Base-by-base conservation (phyloP, 78 protist species). In the Andalucia godoyi region DNA sequence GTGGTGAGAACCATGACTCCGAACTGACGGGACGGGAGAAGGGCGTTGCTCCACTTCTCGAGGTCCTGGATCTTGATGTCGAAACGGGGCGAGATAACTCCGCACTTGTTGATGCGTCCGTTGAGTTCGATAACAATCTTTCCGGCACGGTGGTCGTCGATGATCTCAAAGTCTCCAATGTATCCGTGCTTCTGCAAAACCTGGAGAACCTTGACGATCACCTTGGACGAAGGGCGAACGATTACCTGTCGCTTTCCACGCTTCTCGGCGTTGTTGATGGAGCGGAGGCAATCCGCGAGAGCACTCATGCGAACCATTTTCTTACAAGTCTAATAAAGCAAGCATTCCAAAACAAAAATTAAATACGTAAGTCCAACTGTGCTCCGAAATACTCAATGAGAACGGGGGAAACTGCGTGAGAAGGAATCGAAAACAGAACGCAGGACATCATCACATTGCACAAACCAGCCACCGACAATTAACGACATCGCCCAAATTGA, bases 21-120 rank as follows among this genome's bases (percentile, higher is more conserved):
- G 83, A 92, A 96, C 75, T 91, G 98, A 50, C 99, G 94, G 39
- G 99, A 84, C 40, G 99, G 99, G 33, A 97, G 85, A 32, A 97
- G 85, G 72, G 80, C 72, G 66, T 34, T 41, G 30, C 84, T 65
- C 97, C 98, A 91, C 64, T 70, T 55, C 39, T 83, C 88, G 10
- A 83, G 41, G 17, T 70, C 77, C 36, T 41, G 37, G 47, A 62
- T 64, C 39, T 72, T 86, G 60, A 81, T 17, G 49, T 81, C 97
- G 76, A 83, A 97, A 63, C 99, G 94, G 41, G 99, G 99, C 45
- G 90, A 79, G 83, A 92, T 94, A 73, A 92, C 98, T 9, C 97
- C 99, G 78, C 96, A 83, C 93, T 96, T 97, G 97, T 96, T 97
- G 78, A 97, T 49, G 71, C 99, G 96, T 17, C 99, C 99, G 75